Evolutionary conservation across 257 asterid species (phyloP).

Genomic region (Fraxinus cuspidata): DNA sequence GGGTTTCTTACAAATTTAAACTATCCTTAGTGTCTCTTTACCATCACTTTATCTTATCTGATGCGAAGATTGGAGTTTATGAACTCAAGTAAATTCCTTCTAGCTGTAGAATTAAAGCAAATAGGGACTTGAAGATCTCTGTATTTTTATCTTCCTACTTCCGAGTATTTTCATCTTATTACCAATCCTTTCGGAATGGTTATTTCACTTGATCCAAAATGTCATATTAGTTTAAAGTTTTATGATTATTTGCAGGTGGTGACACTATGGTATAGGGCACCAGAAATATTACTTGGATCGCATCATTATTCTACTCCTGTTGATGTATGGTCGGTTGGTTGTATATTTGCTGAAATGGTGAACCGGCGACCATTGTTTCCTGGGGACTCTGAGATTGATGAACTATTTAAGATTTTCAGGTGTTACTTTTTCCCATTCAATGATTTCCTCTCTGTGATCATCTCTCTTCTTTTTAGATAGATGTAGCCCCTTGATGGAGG

Average conservation of each 20-base stretch:
- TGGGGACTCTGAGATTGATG: conserved; percentile 96
- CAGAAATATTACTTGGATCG: conserved; percentile 90
- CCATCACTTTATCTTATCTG: neutral
- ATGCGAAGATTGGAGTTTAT: conserved; percentile 11
- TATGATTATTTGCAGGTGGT: conserved; percentile 62
- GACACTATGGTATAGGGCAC: conserved; percentile 97
- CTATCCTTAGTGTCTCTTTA: neutral
- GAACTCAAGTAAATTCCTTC: neutral
- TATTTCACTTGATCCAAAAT: neutral
- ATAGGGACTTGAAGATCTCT: neutral
- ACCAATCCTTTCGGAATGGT: neutral
- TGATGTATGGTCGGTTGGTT: conserved; percentile 96
- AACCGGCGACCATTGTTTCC: conserved; percentile 75
- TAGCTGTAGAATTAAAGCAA: conserved; percentile 3
- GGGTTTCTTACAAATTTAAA: neutral
- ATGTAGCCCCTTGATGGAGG: neutral
- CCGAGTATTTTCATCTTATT: conserved; percentile 10
- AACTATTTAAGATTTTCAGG: conserved; percentile 88
- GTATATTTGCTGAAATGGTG: conserved; percentile 98
- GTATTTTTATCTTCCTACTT: neutral
- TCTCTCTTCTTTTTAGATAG: conserved; percentile 14
- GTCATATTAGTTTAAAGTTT: conserved; percentile 10
- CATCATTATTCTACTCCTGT: conserved; percentile 95
- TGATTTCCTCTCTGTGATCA: conserved; percentile 11
- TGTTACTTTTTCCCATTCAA: conserved; percentile 31